A percentile compares a stretch with the other conserved stretches of the same genome.
Evolutionary conservation across 2,329 filamentous ascomycete species (phyloP).

Genomic region (Colletotrichum sp.): DNA sequence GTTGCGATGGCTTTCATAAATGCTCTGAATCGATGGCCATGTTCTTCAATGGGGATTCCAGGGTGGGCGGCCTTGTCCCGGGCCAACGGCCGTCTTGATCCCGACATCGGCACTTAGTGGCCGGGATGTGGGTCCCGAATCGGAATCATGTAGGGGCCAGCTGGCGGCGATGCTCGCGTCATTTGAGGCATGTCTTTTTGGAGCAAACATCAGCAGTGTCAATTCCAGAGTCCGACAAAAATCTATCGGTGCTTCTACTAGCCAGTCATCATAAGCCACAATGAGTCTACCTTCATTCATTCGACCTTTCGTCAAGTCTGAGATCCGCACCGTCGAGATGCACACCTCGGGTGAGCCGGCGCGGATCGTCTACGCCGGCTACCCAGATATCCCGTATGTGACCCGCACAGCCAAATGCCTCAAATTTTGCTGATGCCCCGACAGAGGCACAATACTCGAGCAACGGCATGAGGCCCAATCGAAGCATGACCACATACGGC

Average conservation of each 20-base stretch:
- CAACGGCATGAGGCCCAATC: conserved; percentile 31
- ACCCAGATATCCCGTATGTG: conserved; percentile 32
- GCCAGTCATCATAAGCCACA: fast-evolving
- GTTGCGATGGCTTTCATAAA: not conserved
- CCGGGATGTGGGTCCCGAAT: not conserved
- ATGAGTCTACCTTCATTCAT: conserved; percentile 9
- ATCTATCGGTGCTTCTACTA: not conserved
- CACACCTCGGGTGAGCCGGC: conserved; percentile 56
- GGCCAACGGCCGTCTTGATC: not conserved
- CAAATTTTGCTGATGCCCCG: not conserved
- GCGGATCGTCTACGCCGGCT: conserved; percentile 47
- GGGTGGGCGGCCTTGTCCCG: not conserved
- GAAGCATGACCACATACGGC: conserved; percentile 8
- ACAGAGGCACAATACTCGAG: conserved; percentile 40
- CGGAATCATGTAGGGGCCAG: not conserved
- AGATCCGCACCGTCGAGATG: conserved; percentile 37
- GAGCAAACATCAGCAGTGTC: not conserved
- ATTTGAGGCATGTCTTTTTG: not conserved
- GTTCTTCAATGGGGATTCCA: not conserved
- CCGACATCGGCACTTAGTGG: conserved; percentile 1
- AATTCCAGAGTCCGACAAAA: too few relatives aligned
- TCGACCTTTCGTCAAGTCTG: not conserved
- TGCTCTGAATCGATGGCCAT: not conserved
- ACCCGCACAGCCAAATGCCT: too few relatives aligned
- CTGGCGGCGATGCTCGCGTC: not conserved